These are phyloP conservation scores for Poa pratensis DNA, from an alignment of 176 grass and related monocot genomes.

Conservation along the genomic window DNA sequence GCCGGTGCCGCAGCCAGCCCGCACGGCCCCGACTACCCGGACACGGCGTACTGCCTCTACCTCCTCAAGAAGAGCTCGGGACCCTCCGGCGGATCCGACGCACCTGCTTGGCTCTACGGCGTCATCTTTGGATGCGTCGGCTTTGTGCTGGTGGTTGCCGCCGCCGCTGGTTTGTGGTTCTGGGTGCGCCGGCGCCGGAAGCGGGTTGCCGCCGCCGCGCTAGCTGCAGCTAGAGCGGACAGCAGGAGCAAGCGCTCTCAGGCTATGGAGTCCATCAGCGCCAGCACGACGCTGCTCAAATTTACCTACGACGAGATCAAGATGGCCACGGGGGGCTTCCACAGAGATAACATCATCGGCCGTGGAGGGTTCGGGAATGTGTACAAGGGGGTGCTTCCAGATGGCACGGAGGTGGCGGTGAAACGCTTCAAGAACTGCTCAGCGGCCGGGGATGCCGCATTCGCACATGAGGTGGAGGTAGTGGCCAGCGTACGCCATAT, in stretches of 20 bases:
- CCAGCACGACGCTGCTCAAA: conserved; percentile 84
- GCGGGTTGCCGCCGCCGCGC: neutral
- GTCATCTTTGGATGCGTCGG: conserved; percentile 49
- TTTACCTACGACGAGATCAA: conserved; percentile 91
- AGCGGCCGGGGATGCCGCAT: conserved; percentile 58
- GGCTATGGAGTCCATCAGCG: conserved; percentile 79
- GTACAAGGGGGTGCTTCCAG: conserved; percentile 68
- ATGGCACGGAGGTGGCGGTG: conserved; percentile 66
- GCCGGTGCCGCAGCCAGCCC: conserved; percentile 57
- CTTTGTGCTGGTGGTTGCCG: conserved; percentile 34
- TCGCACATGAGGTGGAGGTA: conserved; percentile 96
- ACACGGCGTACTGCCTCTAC: conserved; percentile 73
- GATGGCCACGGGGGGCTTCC: conserved; percentile 62
- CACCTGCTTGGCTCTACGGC: conserved; percentile 52
- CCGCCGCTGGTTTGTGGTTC: conserved; percentile 29
- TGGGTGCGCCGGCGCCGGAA: conserved; percentile 15
- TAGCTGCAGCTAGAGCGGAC: conserved; percentile 26
- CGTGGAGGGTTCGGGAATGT: conserved; percentile 87
- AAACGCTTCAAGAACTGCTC: conserved; percentile 99
- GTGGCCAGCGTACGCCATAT: conserved; percentile 91
- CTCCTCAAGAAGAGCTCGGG: conserved; percentile 49
- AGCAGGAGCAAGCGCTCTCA: conserved; percentile 54
- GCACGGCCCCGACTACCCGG: conserved; percentile 47
- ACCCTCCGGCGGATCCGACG: neutral
- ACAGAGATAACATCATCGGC: conserved; percentile 70